phyloP scores from a whole-genome alignment of 306 rosid genomes.

The Astragalus glycyphyllos region DNA sequence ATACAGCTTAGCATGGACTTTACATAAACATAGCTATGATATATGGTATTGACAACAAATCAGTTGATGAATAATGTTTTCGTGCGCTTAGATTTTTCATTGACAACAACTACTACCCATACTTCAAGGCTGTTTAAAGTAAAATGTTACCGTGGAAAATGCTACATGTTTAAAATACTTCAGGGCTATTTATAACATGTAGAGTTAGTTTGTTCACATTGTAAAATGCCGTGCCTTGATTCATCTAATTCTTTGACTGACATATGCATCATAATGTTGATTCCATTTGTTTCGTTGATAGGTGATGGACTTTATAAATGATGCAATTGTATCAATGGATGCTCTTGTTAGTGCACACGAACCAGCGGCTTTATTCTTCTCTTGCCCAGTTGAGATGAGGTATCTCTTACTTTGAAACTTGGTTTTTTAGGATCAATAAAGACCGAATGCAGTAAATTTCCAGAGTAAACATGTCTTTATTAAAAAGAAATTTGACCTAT shows the following conservation, averaged over 20 bases:
- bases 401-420: conserved; percentile 42
- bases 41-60: not conserved
- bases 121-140: conserved; percentile 1
- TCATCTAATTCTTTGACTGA: conserved; percentile 26
- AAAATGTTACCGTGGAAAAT: conserved; percentile 34
- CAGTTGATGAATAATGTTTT: conserved; percentile 16
- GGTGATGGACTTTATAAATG: conserved; percentile 97
- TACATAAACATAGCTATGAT: conserved; percentile 21
- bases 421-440: conserved; percentile 22
- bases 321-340: conserved; percentile 84
- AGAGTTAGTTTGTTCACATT: conserved; percentile 24
- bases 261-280: conserved; percentile 38
- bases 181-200: not conserved
- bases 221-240: conserved; percentile 21
- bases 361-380: conserved; percentile 78
- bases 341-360: conserved; percentile 70
- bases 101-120: conserved; percentile 19
- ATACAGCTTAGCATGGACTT: conserved; percentile 6
- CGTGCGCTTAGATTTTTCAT: not conserved
- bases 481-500: conserved; percentile 16
- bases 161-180: conserved; percentile 20
- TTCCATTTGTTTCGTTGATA: conserved; percentile 41
- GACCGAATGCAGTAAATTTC: conserved; percentile 31
- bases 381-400: conserved; percentile 83
- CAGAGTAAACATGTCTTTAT: conserved; percentile 13